Percentiles rank a stretch among this genome's conserved stretches.
Conservation (phyloP, 208 protist species). For the Trypanosoma theileri region DNA sequence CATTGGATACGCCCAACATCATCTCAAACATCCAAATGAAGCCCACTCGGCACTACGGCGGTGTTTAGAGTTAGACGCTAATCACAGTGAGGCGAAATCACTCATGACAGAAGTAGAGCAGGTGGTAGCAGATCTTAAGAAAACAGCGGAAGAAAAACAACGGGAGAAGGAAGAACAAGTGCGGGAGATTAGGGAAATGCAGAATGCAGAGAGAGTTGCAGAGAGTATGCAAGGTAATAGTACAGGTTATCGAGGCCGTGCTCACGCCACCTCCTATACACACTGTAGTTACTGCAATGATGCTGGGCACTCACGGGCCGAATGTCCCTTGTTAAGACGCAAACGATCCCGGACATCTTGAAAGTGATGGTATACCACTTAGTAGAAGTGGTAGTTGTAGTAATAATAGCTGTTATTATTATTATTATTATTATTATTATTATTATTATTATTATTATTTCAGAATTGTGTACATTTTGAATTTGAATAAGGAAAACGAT, state of each 20-base stretch:
- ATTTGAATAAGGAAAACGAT: too few species aligned
- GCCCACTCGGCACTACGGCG: constrained; percentile 46
- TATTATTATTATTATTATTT: too few species aligned
- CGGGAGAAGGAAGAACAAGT: constrained; percentile 38
- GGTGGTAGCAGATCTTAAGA: constrained; percentile 33
- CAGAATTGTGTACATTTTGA: too few species aligned
- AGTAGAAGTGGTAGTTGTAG: background rate
- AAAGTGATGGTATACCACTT: background rate
- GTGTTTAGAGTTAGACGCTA: constrained; percentile 61
- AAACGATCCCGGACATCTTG: constrained; percentile 50
- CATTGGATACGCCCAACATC: constrained; percentile 54
- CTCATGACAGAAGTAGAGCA: constrained; percentile 50
- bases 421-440: too few species aligned
- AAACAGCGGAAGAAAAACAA: constrained; percentile 55
- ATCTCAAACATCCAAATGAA: constrained; percentile 44
- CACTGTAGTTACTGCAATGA: constrained; percentile 89
- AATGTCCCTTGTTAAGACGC: constrained; percentile 69
- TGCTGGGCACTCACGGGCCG: constrained; percentile 56
- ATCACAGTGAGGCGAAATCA: constrained; percentile 42
- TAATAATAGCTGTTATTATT: too few species aligned
- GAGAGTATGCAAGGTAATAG: constrained; percentile 4
- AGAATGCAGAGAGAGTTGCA: constrained; percentile 34
- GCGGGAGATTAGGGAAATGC: constrained; percentile 39
- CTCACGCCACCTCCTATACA: constrained; percentile 56
- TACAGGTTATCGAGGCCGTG: constrained; percentile 28